A percentile compares a stretch with the other conserved stretches of the same genome.
Conservation (phyloP, 2,329 filamentous ascomycete genomes). For the Colletotrichum nymphaeae region DNA sequence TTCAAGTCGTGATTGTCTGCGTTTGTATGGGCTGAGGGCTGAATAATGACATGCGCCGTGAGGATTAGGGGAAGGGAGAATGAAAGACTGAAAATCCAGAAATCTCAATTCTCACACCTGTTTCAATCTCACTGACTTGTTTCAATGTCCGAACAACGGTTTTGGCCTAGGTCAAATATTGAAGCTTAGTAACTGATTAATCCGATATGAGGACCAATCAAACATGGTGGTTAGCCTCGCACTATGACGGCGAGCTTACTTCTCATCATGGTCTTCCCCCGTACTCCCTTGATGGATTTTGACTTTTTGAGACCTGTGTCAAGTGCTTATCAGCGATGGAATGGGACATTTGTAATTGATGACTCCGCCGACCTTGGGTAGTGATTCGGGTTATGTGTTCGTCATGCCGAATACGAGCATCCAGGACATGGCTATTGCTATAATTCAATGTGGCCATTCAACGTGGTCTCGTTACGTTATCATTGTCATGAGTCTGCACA, state of each 20-base stretch:
- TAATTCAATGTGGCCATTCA: too few relatives aligned
- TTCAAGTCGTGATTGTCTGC: not conserved
- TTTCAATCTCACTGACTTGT: not conserved
- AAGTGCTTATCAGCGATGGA: not conserved
- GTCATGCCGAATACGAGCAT: too few relatives aligned
- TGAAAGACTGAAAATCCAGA: not conserved
- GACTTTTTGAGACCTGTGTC: not conserved
- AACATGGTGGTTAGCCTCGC: not conserved
- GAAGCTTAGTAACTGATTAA: not conserved
- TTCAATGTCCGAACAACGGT: not conserved
- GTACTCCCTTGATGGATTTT: not conserved
- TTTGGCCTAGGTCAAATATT: not conserved
- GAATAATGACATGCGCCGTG: not conserved
- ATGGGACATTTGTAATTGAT: not conserved
- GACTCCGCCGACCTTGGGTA: not conserved
- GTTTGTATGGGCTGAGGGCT: too few relatives aligned
- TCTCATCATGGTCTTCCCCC: not conserved
- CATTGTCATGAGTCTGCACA: too few relatives aligned
- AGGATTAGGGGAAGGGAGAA: not conserved
- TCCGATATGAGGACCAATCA: not conserved
- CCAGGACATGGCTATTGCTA: too few relatives aligned
- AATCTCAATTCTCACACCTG: not conserved
- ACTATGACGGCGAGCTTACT: not conserved
- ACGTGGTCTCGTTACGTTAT: too few relatives aligned
- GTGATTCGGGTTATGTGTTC: not conserved